These are phyloP conservation scores for Strobilomyces dryophilus DNA, from an alignment of 768 basidiomycete species.

Conservation along the genomic window DNA sequence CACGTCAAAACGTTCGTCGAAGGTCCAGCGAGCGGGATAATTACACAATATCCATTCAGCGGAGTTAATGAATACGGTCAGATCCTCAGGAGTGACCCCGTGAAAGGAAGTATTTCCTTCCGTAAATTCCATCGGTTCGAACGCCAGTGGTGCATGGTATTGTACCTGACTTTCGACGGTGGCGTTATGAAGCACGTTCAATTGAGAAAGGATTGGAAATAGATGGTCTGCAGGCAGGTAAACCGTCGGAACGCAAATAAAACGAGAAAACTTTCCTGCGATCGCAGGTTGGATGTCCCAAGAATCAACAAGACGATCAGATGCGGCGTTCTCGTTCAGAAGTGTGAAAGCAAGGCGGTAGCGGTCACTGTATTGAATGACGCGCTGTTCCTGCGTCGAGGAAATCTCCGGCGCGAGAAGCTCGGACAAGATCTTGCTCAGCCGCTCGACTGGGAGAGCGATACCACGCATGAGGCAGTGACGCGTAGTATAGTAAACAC, in stretches of 20 bases:
- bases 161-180: constrained; percentile 94
- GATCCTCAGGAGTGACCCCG: constrained; percentile 71
- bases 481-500: not conserved
- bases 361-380: constrained; percentile 73
- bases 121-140: constrained; percentile 49
- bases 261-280: constrained; percentile 44
- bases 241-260: constrained; percentile 16
- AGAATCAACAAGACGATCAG: constrained; percentile 49
- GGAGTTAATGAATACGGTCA: constrained; percentile 92
- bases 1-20: constrained; percentile 3
- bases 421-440: constrained; percentile 36
- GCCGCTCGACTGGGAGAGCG: constrained; percentile 32
- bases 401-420: constrained; percentile 43
- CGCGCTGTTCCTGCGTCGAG: constrained; percentile 46
- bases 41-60: constrained; percentile 93
- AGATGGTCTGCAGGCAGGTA: constrained; percentile 54
- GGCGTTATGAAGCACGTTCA: constrained; percentile 78
- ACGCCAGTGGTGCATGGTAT: constrained; percentile 85
- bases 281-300: constrained; percentile 77
- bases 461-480: constrained; percentile 9
- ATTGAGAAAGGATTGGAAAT: constrained; percentile 53
- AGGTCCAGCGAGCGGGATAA: constrained; percentile 16
- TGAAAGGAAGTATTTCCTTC: constrained; percentile 37
- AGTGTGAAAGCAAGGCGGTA: constrained; percentile 91
- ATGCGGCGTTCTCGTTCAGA: constrained; percentile 83